Base-by-base conservation (phyloP, 441 rosid genomes). In the Capsella rubella region DNA sequence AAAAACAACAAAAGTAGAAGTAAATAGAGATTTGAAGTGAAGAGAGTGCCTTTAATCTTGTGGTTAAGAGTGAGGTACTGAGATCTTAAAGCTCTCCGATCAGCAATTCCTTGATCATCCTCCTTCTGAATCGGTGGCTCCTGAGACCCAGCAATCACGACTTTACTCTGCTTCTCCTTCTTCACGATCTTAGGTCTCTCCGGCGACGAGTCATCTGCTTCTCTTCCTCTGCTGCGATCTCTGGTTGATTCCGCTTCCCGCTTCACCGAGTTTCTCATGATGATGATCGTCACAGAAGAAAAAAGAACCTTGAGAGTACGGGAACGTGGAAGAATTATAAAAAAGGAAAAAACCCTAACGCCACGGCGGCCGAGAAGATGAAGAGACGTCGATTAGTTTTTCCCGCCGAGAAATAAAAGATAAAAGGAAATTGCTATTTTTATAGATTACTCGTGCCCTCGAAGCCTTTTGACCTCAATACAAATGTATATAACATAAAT, bases 11-110 rank as follows among this genome's bases (percentile, higher is more conserved):
- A 46, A 11, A 11, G 52, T 42, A 13, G 43, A 29, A 4, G 0
- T 21, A 35, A 13, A 29, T 10, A 4, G 9, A 14, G 2, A 1
- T 27, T 8, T 16, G 31, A 25, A 37, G 53, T 9, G 55, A 42
- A 2, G 10, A 11, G 63, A 2, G 6, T 15, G 47, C 79, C 79
- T 3, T 58, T 75, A n/a, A 67, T 75, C 50, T 43, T 11, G 56
- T 52, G 67, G 14, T 32, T 62, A 18, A 76, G 50, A 13, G 54
- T 8, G 13, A 67, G 71, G 6, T 69, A 76, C 43, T 68, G 66
- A 62, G 66, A 69, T 45, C 75, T 69, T 12, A 76, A 14, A 63
- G 55, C 71, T 28, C 79, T 63, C 42, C 71, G 79, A 62, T 69
- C 79, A 39, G 14, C 64, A 5, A 27, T 6, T 43, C 46, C 50